Evolutionary conservation across 139 green algal species (phyloP).

Genomic region (Tetradesmus lagerheimii): DNA sequence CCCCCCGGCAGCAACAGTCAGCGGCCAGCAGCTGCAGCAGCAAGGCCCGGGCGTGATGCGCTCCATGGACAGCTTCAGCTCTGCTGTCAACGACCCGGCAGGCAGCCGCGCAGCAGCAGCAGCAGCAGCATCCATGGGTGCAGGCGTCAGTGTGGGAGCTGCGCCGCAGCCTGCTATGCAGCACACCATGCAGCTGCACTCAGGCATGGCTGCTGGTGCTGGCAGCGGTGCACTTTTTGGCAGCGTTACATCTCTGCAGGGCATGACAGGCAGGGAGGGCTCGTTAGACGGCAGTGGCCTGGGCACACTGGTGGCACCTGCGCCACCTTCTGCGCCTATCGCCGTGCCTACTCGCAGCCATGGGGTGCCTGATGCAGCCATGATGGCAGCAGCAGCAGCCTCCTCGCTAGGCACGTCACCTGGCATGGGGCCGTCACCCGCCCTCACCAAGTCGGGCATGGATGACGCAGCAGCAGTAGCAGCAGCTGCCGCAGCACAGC

Average conservation of each 20-base stretch:
- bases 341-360: neutral
- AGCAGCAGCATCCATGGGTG: neutral
- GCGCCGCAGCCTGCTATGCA: neutral
- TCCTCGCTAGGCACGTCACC: slow-evolving; percentile 16
- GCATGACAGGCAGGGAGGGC: slow-evolving; percentile 29
- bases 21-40: slow-evolving; percentile 29
- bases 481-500: slow-evolving; percentile 4
- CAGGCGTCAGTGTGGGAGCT: neutral
- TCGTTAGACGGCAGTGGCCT: slow-evolving; percentile 26
- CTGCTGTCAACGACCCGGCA: slow-evolving; percentile 1
- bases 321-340: neutral
- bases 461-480: slow-evolving; percentile 16
- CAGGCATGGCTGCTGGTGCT: neutral
- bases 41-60: neutral
- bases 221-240: neutral
- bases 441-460: neutral
- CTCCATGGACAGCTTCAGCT: slow-evolving; percentile 35
- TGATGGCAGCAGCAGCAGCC: neutral
- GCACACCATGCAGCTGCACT: neutral
- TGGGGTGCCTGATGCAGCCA: neutral
- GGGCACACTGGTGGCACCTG: neutral
- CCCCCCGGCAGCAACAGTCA: neutral
- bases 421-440: slow-evolving; percentile 1
- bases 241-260: neutral
- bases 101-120: neutral